Percentiles rank a stretch among this genome's conserved stretches.
Conservation (phyloP, 1,139 yeast genomes). For the Komagataea norvegica region DNA sequence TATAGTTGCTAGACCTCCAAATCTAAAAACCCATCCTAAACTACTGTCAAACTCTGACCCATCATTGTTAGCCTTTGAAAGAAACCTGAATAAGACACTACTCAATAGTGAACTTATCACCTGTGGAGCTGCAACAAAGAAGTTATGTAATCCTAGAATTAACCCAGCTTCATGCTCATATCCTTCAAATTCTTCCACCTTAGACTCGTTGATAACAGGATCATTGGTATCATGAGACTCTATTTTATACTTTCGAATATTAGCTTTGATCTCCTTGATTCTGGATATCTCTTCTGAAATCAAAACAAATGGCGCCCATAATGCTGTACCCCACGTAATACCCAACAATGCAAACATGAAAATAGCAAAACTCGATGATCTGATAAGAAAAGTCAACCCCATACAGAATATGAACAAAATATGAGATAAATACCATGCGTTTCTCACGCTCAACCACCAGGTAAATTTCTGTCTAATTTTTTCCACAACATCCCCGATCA, state of each 20-base stretch:
- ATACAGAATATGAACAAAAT: slow-evolving; percentile 37
- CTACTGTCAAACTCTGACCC: slow-evolving; percentile 31
- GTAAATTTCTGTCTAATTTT: slow-evolving; percentile 16
- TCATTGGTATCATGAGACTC: neutral
- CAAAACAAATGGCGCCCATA: slow-evolving; percentile 49
- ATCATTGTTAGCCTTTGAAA: slow-evolving; percentile 23
- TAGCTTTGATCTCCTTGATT: slow-evolving; percentile 35
- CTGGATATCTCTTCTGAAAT: slow-evolving; percentile 45
- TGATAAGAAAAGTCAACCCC: slow-evolving; percentile 37
- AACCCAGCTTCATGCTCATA: slow-evolving; percentile 45
- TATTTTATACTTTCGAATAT: slow-evolving; percentile 16
- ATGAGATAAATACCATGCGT: slow-evolving; percentile 41
- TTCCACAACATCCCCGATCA: slow-evolving; percentile 11
- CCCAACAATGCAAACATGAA: slow-evolving; percentile 40
- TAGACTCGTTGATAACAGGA: slow-evolving; percentile 5
- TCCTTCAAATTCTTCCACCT: slow-evolving; percentile 26
- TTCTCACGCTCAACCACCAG: slow-evolving; percentile 30
- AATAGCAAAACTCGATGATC: slow-evolving; percentile 34
- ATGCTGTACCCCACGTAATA: slow-evolving; percentile 46
- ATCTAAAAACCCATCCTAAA: slow-evolving; percentile 44
- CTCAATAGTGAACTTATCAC: slow-evolving; percentile 40
- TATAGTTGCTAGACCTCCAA: slow-evolving; percentile 41
- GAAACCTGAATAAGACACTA: slow-evolving; percentile 34
- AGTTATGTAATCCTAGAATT: slow-evolving; percentile 43
- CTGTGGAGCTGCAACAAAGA: slow-evolving; percentile 47